Evolutionary conservation across 257 asterid species (phyloP), one percentile per base, ranked within the genome.

Genomic region (Coffea eugenioides): DNA sequence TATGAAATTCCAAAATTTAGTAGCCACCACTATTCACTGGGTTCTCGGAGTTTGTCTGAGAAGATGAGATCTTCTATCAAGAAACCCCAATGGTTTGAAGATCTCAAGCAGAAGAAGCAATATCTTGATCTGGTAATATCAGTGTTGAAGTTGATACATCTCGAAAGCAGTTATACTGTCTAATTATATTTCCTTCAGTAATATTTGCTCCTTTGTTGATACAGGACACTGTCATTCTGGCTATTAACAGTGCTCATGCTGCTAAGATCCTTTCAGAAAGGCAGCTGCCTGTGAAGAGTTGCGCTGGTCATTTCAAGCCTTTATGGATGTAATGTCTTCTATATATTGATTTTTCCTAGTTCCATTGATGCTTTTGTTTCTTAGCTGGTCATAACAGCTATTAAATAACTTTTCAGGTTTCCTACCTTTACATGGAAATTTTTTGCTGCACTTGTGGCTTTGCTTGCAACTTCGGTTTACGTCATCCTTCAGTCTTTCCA

Each of bases 21-120:
- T 48, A 84, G 88, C 77, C 98, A 89, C 89, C 91, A 96, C 85
- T 94, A 90, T 87, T 92, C 97, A 77, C 78, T 90, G 82, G 90
- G 91, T 52, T 77, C 70, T 52, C 79, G 80, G 72, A 74, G 79
- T 81, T 72, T 64, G n/a, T 80, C 86, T 84, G 86, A 84, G 69
- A 69, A 66, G 54, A 84, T 71, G 71, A 75, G 74, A 78, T 79
- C 77, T 67, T 84, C 88, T 83, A 79, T 80, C 89, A 91, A 89
- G 88, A 90, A 88, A 83, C 99, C 98, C 77, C 87, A 83, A 80
- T 96, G 99, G 99, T 86, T 88, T 82, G 85, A 89, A 62, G 88
- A 89, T 75, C 97, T 94, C 84, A 86, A 88, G 85, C 82, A 66
- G 84, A 89, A 81, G 79, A 82, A 81, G 75, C 80, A 90, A 23